Evolutionary conservation across 2,329 filamentous ascomycete genomes (phyloP).

Genomic region (Fusarium sp.): DNA sequence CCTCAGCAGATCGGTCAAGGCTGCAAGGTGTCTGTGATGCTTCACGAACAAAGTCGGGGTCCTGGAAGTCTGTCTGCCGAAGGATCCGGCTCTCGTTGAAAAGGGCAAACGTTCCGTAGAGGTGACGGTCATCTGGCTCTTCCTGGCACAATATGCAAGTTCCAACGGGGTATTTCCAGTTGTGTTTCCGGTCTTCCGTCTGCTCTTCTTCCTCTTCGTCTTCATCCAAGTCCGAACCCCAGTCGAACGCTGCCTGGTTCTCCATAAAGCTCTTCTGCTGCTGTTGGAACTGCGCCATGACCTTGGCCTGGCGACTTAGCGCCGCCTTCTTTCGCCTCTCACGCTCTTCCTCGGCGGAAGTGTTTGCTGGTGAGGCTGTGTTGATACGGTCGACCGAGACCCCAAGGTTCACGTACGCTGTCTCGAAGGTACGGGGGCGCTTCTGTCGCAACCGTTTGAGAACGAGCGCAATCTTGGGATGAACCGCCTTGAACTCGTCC

Average conservation of each 20-base stretch:
- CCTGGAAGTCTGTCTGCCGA: slow-evolving; percentile 82
- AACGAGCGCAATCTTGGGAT: slow-evolving; percentile 83
- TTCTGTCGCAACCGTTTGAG: slow-evolving; percentile 86
- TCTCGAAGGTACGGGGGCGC: slow-evolving; percentile 74
- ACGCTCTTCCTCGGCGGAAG: slow-evolving; percentile 72
- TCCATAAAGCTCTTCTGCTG: slow-evolving; percentile 96
- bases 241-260: slow-evolving; percentile 85
- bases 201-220: slow-evolving; percentile 73
- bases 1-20: slow-evolving; percentile 84
- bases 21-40: slow-evolving; percentile 78
- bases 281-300: slow-evolving; percentile 98
- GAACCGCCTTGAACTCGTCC: slow-evolving; percentile 80
- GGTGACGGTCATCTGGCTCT: slow-evolving; percentile 84
- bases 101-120: slow-evolving; percentile 94
- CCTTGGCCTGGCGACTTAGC: slow-evolving; percentile 84
- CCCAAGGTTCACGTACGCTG: slow-evolving; percentile 68
- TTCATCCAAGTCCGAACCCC: slow-evolving; percentile 80
- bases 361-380: slow-evolving; percentile 79
- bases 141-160: slow-evolving; percentile 98
- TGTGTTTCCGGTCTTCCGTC: slow-evolving; percentile 68
- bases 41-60: slow-evolving; percentile 84
- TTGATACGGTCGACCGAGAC: slow-evolving; percentile 80
- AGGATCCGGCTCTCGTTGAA: slow-evolving; percentile 86
- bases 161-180: slow-evolving; percentile 88
- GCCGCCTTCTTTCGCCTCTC: slow-evolving; percentile 91